Percentiles rank a stretch among this genome's conserved stretches.
phyloP scores from a whole-genome alignment of 257 asterid genomes.

The Nicotiana knightiana region DNA sequence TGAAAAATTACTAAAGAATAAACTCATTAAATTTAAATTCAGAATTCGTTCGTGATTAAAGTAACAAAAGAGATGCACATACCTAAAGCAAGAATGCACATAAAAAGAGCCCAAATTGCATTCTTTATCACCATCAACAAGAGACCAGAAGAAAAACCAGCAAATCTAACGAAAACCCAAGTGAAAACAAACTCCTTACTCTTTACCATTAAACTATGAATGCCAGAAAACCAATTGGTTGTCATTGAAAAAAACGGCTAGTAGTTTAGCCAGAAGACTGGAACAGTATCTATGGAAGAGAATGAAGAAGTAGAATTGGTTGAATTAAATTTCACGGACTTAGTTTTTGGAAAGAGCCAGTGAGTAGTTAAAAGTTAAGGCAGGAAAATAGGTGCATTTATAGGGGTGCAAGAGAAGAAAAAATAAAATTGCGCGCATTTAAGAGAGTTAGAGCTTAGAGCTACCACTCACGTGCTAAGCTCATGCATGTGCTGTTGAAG shows the following conservation, averaged over 20 bases:
- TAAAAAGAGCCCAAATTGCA: constrained; percentile 37
- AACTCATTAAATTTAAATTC: no score
- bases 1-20: background rate
- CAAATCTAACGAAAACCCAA: constrained; percentile 18
- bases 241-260: constrained; percentile 17
- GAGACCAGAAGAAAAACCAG: constrained; percentile 25
- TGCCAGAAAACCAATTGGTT: constrained; percentile 27
- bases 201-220: constrained; percentile 1
- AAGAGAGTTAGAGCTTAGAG: constrained; percentile 18
- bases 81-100: constrained; percentile 67
- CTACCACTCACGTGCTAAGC: constrained; percentile 36
- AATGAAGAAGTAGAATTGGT: background rate
- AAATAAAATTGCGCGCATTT: constrained; percentile 15
- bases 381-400: constrained; percentile 20
- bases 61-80: background rate
- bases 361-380: background rate
- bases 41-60: background rate
- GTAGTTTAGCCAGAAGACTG: background rate
- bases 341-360: background rate
- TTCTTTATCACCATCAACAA: constrained; percentile 31
- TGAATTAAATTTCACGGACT: background rate
- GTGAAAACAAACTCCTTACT: constrained; percentile 16
- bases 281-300: background rate
- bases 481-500: constrained; percentile 24
- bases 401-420: background rate